Evolutionary conservation across 176 grass and related monocot genomes (phyloP).

Genomic region (Aechmea fasciata): DNA sequence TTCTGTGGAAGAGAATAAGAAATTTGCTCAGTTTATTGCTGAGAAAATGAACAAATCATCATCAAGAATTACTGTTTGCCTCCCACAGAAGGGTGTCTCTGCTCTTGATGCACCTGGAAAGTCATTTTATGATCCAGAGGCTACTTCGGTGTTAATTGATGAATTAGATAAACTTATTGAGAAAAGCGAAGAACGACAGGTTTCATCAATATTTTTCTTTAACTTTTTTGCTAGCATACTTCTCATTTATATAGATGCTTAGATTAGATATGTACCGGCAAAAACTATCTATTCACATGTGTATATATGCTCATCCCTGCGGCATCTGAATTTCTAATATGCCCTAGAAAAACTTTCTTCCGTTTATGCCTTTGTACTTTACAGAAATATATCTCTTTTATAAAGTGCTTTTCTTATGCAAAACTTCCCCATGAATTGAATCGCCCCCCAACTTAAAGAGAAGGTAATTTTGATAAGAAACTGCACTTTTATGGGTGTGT

Average conservation of each 20-base stretch:
- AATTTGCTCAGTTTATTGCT: constrained; percentile 80
- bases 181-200: constrained; percentile 58
- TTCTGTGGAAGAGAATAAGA: constrained; percentile 77
- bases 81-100: constrained; percentile 78
- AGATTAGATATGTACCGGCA: too few species aligned
- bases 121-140: constrained; percentile 86
- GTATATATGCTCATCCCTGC: too few species aligned
- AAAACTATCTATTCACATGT: too few species aligned
- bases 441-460: too few species aligned
- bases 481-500: not conserved
- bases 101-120: constrained; percentile 76
- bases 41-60: constrained; percentile 85
- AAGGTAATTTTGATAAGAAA: not conserved
- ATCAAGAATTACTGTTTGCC: constrained; percentile 49
- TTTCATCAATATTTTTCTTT: constrained; percentile 26
- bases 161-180: constrained; percentile 60
- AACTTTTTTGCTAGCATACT: constrained; percentile 1
- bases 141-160: constrained; percentile 54
- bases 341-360: too few species aligned
- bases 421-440: too few species aligned
- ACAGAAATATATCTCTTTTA: too few species aligned
- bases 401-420: too few species aligned
- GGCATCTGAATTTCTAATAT: too few species aligned
- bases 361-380: too few species aligned
- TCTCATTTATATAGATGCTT: not conserved